These are phyloP conservation scores for Anisodus tanguticus DNA, from an alignment of 257 asterid genomes.

Conservation along the genomic window DNA sequence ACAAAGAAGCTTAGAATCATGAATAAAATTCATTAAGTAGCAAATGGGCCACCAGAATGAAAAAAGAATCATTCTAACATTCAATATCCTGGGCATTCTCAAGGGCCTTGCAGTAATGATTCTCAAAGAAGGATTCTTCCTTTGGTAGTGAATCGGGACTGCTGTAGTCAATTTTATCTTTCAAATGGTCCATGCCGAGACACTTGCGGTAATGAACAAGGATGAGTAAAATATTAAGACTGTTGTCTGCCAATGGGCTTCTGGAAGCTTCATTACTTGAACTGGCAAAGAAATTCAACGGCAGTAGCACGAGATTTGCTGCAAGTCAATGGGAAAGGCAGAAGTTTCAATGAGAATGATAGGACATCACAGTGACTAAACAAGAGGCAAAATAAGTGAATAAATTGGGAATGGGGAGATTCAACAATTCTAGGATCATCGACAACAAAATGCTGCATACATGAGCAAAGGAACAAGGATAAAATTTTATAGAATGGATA, in stretches of 20 bases:
- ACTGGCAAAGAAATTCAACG: slow-evolving; percentile 76
- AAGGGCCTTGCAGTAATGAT: slow-evolving; percentile 84
- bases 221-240: slow-evolving; percentile 81
- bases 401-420: slow-evolving; percentile 30
- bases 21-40: slow-evolving; percentile 27
- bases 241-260: slow-evolving; percentile 79
- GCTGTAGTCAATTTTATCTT: slow-evolving; percentile 55
- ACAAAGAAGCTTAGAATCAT: slow-evolving; percentile 33
- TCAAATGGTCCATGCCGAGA: slow-evolving; percentile 54
- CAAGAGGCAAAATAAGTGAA: slow-evolving; percentile 3
- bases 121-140: slow-evolving; percentile 78
- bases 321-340: slow-evolving; percentile 48
- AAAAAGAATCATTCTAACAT: slow-evolving; percentile 53
- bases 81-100: slow-evolving; percentile 84
- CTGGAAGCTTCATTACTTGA: slow-evolving; percentile 77
- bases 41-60: slow-evolving; percentile 33
- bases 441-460: background rate
- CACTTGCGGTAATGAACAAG: slow-evolving; percentile 77
- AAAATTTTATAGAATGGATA: background rate
- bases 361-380: slow-evolving; percentile 20
- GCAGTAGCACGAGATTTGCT: slow-evolving; percentile 85
- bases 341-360: slow-evolving; percentile 37
- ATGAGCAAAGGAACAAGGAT: background rate
- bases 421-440: background rate
- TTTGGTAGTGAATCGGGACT: slow-evolving; percentile 55